Percentiles rank a stretch among this genome's conserved stretches.
Conservation (phyloP, 2,329 filamentous ascomycete genomes). For the Annulohypoxylon truncatum region DNA sequence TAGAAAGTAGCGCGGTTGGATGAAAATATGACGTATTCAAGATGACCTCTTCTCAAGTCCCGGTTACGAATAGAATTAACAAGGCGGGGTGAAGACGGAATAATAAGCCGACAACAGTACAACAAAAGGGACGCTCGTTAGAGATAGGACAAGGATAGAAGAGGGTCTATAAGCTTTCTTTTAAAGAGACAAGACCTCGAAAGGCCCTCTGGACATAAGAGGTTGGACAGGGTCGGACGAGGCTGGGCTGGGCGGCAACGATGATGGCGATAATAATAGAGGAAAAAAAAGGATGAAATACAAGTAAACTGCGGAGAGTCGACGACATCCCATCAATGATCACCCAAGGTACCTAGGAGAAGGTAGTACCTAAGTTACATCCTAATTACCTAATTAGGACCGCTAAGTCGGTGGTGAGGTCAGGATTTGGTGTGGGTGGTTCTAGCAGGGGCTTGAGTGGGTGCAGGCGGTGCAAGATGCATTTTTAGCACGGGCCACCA, state of each 20-base stretch:
- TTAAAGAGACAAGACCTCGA: slow-evolving; percentile 10
- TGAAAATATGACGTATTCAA: slow-evolving; percentile 25
- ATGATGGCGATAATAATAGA: slow-evolving; percentile 29
- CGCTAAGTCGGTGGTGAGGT: slow-evolving; percentile 30
- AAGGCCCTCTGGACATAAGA: slow-evolving; percentile 20
- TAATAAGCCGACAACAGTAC: slow-evolving; percentile 7
- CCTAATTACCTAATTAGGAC: slow-evolving; percentile 30
- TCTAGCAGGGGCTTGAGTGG: slow-evolving; percentile 3
- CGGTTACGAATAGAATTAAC: background rate
- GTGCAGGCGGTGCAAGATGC: slow-evolving; percentile 2
- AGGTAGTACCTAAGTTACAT: slow-evolving; percentile 24
- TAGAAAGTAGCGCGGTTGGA: slow-evolving; percentile 5
- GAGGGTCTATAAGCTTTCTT: slow-evolving; percentile 10
- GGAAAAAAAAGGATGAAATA: slow-evolving; percentile 20
- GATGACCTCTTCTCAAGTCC: slow-evolving; percentile 5
- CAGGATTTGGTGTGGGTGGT: background rate
- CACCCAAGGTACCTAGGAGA: background rate
- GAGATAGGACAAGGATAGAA: slow-evolving; percentile 16
- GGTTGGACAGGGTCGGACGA: slow-evolving; percentile 16
- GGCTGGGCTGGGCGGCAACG: slow-evolving; percentile 24
- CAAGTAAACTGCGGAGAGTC: slow-evolving; percentile 35
- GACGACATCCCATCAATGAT: slow-evolving; percentile 16
- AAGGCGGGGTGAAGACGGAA: slow-evolving; percentile 17
- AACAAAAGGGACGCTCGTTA: slow-evolving; percentile 10
- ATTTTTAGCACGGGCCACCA: slow-evolving; percentile 11